phyloP scores from a whole-genome alignment of 768 basidiomycete species.

The Leccinum arenicola region DNA sequence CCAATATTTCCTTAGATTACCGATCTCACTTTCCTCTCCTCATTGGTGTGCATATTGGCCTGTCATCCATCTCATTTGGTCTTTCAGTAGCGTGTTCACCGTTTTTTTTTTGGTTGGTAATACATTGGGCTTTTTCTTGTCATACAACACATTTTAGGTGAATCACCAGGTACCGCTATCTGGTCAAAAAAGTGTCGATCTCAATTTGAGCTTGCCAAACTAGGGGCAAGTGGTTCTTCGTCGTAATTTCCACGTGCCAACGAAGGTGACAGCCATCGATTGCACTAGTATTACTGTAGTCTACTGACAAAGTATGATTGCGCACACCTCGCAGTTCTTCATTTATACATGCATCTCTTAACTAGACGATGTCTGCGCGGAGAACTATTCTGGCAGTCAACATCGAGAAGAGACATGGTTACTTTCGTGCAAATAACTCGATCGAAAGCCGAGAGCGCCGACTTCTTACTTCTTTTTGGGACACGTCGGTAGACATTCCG shows the following conservation, averaged over 20 bases:
- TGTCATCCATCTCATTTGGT: conserved; percentile 8
- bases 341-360: background rate
- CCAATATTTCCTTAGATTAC: conserved; percentile 6
- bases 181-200: conserved; percentile 4
- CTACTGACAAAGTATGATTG: background rate
- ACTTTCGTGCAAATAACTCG: background rate
- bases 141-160: background rate
- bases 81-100: background rate
- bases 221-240: background rate
- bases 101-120: background rate
- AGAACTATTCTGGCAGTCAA: background rate
- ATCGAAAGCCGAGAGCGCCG: background rate
- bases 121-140: conserved; percentile 3
- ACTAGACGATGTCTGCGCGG: background rate
- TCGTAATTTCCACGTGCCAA: conserved; percentile 10
- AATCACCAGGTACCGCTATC: background rate
- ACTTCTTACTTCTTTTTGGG: no score
- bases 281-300: background rate
- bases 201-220: background rate
- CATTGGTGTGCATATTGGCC: background rate
- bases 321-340: background rate
- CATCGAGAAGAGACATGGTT: background rate
- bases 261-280: background rate
- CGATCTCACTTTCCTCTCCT: background rate
- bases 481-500: background rate